These are phyloP conservation scores for Colletotrichum somersetense DNA, from an alignment of 2,329 filamentous ascomycete species.

Conservation along the genomic window DNA sequence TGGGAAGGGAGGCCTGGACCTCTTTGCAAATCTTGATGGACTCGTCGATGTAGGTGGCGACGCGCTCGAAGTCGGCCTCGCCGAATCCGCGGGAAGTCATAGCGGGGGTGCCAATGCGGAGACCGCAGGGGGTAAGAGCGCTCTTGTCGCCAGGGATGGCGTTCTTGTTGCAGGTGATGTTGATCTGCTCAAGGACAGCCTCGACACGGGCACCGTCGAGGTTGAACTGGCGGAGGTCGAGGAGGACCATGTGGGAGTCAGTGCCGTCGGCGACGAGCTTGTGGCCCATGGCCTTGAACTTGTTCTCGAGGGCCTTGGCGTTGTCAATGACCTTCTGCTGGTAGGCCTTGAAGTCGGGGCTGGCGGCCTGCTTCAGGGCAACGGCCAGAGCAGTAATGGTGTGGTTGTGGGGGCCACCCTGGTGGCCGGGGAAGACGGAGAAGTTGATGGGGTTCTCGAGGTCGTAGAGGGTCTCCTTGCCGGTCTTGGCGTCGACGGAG, in stretches of 20 bases:
- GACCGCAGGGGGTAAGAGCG: slow-evolving; percentile 91
- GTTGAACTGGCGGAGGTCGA: slow-evolving; percentile 88
- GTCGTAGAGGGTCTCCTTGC: slow-evolving; percentile 91
- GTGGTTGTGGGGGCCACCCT: slow-evolving; percentile 99
- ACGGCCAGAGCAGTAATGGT: slow-evolving; percentile 98
- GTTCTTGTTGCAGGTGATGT: slow-evolving; percentile 99
- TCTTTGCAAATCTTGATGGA: slow-evolving; percentile 92
- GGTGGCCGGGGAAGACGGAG: slow-evolving; percentile 98
- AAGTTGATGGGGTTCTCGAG: slow-evolving; percentile 98
- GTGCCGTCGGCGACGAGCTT: slow-evolving; percentile 96
- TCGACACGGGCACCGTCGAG: slow-evolving; percentile 97
- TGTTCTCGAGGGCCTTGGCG: slow-evolving; percentile 88
- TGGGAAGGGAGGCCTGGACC: slow-evolving; percentile 85
- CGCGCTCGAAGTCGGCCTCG: slow-evolving; percentile 90
- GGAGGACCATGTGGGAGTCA: slow-evolving; percentile 96
- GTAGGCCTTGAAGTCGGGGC: slow-evolving; percentile 92
- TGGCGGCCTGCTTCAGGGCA: slow-evolving; percentile 92
- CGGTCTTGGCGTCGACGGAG: slow-evolving; percentile 88
- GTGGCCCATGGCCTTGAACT: slow-evolving; percentile 89
- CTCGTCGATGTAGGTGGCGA: slow-evolving; percentile 89
- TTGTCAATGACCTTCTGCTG: slow-evolving; percentile 93
- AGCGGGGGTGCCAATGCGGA: slow-evolving; percentile 95
- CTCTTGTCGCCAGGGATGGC: slow-evolving; percentile 97
- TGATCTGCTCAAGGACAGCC: slow-evolving; percentile 95
- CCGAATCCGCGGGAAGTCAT: slow-evolving; percentile 98